These are phyloP conservation scores for Clarireedia sp. DNA, from an alignment of 2,329 filamentous ascomycete genomes.

Conservation along the genomic window DNA sequence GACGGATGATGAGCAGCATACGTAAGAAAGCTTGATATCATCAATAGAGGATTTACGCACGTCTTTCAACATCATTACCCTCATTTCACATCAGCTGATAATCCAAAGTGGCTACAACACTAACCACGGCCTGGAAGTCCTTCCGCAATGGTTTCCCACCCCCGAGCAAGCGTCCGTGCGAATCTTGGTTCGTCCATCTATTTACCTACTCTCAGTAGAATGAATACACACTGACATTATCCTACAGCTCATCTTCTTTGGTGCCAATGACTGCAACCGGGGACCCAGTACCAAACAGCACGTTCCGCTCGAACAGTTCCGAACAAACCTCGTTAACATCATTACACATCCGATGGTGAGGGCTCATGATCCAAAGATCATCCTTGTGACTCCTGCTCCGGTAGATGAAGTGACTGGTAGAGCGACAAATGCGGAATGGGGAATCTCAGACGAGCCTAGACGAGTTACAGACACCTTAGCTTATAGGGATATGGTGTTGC, in stretches of 20 bases:
- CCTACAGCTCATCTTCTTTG: slow-evolving; percentile 56
- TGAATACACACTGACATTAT: background rate
- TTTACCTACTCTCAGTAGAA: background rate
- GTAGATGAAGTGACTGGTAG: slow-evolving; percentile 61
- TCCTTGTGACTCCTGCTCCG: slow-evolving; percentile 78
- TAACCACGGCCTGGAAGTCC: slow-evolving; percentile 17
- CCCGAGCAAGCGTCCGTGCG: slow-evolving; percentile 17
- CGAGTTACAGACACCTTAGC: slow-evolving; percentile 44
- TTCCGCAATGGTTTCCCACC: slow-evolving; percentile 16
- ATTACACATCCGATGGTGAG: slow-evolving; percentile 61
- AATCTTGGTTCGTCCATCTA: slow-evolving; percentile 35
- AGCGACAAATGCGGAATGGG: slow-evolving; percentile 29
- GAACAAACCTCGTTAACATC: slow-evolving; percentile 61
- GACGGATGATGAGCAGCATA: background rate
- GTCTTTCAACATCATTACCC: too few species aligned
- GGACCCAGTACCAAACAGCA: slow-evolving; percentile 56
- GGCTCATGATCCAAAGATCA: slow-evolving; percentile 62
- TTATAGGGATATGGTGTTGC: slow-evolving; percentile 50
- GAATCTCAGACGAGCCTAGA: slow-evolving; percentile 33
- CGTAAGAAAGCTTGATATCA: slow-evolving; percentile 13
- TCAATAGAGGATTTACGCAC: slow-evolving; percentile 18
- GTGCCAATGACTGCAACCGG: slow-evolving; percentile 80
- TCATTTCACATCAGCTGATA: background rate
- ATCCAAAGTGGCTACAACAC: slow-evolving; percentile 20
- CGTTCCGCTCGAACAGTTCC: slow-evolving; percentile 65